These are phyloP conservation scores for Aquilaria malaccensis DNA, from an alignment of 345 rosid genomes.

Conservation along the genomic window DNA sequence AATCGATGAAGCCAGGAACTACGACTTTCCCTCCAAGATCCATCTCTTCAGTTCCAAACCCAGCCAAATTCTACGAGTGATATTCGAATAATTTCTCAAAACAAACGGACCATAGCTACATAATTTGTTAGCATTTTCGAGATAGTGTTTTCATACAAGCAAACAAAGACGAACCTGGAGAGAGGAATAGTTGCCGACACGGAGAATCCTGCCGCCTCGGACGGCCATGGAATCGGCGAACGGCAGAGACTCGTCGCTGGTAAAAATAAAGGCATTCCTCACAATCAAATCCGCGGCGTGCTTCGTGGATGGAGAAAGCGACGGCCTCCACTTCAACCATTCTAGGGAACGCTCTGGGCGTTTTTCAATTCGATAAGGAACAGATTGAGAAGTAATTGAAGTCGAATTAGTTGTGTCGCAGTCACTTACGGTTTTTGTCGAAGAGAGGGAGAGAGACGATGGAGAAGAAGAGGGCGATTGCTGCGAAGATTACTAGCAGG, in stretches of 20 bases:
- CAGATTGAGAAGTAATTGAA: background rate
- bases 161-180: slow-evolving; percentile 39
- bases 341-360: slow-evolving; percentile 19
- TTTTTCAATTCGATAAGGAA: background rate
- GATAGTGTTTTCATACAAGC: too few relatives aligned
- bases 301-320: slow-evolving; percentile 21
- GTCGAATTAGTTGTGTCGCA: background rate
- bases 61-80: slow-evolving; percentile 44
- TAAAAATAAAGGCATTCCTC: slow-evolving; percentile 72
- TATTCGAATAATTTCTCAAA: slow-evolving; percentile 7
- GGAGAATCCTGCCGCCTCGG: slow-evolving; percentile 57
- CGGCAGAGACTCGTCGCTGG: slow-evolving; percentile 53
- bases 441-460: slow-evolving; percentile 26
- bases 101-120: slow-evolving; percentile 4
- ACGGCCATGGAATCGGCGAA: slow-evolving; percentile 82
- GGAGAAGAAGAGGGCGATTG: slow-evolving; percentile 32
- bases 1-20: slow-evolving; percentile 91
- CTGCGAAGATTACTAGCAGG: slow-evolving; percentile 28
- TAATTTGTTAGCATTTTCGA: too few relatives aligned
- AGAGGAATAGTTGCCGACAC: slow-evolving; percentile 57
- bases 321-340: slow-evolving; percentile 38
- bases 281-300: slow-evolving; percentile 52
- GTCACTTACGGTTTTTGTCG: slow-evolving; percentile 21
- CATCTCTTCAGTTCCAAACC: slow-evolving; percentile 47
- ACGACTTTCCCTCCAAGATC: slow-evolving; percentile 72